A percentile compares a stretch with the other conserved stretches of the same genome.
Conservation (phyloP, 2,329 filamentous ascomycete species). For the Domatiomyces globalis region DNA sequence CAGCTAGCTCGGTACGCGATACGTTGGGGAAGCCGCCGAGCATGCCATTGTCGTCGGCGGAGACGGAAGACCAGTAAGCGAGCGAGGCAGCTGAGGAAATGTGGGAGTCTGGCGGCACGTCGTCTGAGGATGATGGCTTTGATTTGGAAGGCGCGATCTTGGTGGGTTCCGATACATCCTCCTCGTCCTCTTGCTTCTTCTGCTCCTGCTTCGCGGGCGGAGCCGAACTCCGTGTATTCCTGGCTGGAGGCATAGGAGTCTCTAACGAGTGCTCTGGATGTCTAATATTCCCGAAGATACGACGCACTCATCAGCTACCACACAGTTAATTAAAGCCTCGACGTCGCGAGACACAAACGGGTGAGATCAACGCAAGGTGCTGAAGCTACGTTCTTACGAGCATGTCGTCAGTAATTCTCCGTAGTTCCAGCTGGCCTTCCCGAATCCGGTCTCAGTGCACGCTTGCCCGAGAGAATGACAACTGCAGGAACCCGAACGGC, state of each 20-base stretch:
- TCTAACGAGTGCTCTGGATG: not conserved
- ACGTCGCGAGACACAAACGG: too few relatives aligned
- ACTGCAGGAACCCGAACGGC: not conserved
- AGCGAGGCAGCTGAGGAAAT: conserved; percentile 26
- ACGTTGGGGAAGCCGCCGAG: conserved; percentile 60
- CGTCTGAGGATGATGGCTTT: not conserved
- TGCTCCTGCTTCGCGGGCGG: not conserved
- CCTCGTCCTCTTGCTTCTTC: not conserved
- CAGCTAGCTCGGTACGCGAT: conserved; percentile 56
- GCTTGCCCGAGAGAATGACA: not conserved
- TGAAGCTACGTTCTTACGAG: too few relatives aligned
- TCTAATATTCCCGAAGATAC: not conserved
- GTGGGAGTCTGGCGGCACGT: conserved; percentile 16
- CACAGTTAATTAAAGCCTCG: too few relatives aligned
- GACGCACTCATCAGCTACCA: not conserved
- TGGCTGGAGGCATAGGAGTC: not conserved
- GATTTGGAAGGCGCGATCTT: not conserved
- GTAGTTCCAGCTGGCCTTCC: not conserved
- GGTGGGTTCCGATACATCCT: too few relatives aligned
- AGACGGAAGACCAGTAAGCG: conserved; percentile 26
- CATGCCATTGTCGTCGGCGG: conserved; percentile 52
- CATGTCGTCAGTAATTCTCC: too few relatives aligned
- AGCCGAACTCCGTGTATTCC: not conserved
- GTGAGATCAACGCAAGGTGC: too few relatives aligned
- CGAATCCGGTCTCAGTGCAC: not conserved